Evolutionary conservation across 306 rosid species (phyloP).

Genomic region (Citrullus colocynthis): DNA sequence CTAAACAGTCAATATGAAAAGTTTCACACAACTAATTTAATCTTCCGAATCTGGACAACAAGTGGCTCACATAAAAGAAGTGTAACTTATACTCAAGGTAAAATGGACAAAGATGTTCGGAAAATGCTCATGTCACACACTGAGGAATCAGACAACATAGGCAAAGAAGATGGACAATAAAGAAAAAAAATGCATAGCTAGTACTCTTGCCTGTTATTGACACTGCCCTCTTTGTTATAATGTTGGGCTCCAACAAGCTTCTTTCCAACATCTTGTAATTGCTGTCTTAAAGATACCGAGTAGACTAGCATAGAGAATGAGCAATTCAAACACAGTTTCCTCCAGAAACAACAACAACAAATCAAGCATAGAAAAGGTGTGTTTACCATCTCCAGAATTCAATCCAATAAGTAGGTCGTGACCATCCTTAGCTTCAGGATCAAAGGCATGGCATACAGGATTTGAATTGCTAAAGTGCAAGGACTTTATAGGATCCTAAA

Average conservation of each 20-base stretch:
- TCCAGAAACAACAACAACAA: slow-evolving; percentile 3
- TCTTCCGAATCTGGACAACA: background rate
- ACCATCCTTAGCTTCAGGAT: slow-evolving; percentile 90
- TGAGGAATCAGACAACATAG: background rate
- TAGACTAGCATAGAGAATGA: slow-evolving; percentile 44
- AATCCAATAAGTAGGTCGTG: slow-evolving; percentile 90
- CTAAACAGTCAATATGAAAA: background rate
- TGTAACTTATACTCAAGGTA: background rate
- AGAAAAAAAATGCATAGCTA: background rate
- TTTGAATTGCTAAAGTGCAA: slow-evolving; percentile 84
- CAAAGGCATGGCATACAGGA: slow-evolving; percentile 87
- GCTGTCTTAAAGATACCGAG: slow-evolving; percentile 94
- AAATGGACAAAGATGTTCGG: background rate
- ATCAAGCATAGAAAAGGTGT: slow-evolving; percentile 3
- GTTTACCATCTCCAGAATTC: slow-evolving; percentile 86
- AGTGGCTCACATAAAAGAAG: background rate
- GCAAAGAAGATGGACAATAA: background rate
- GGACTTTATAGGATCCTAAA: slow-evolving; percentile 94
- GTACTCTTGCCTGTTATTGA: slow-evolving; percentile 68
- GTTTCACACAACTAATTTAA: background rate
- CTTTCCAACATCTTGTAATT: slow-evolving; percentile 96
- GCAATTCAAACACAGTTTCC: slow-evolving; percentile 22
- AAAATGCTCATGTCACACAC: background rate
- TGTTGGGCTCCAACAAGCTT: slow-evolving; percentile 92
- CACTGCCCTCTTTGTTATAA: slow-evolving; percentile 92